phyloP scores from a whole-genome alignment of 768 basidiomycete species.

The Mycena galopus region DNA sequence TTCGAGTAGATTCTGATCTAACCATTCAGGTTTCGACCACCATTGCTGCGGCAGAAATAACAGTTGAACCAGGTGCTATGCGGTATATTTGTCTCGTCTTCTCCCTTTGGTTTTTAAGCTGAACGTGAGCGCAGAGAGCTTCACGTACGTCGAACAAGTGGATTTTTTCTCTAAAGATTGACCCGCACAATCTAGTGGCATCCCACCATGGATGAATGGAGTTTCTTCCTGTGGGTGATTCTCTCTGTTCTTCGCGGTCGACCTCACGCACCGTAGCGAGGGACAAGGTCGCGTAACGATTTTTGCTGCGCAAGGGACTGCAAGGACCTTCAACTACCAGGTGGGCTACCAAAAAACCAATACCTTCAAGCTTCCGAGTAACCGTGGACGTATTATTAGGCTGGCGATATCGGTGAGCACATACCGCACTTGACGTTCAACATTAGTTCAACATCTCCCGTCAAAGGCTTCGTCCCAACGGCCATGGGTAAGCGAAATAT shows the following conservation, averaged over 20 bases:
- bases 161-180: background rate
- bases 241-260: slow-evolving; percentile 7
- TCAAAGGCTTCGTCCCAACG: slow-evolving; percentile 67
- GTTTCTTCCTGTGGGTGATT: slow-evolving; percentile 61
- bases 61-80: slow-evolving; percentile 69
- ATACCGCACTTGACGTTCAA: background rate
- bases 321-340: slow-evolving; percentile 71
- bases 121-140: slow-evolving; percentile 58
- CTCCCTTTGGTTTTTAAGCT: background rate
- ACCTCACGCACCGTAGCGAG: slow-evolving; percentile 51
- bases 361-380: background rate
- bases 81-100: slow-evolving; percentile 46
- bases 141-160: slow-evolving; percentile 54
- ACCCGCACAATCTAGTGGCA: slow-evolving; percentile 66
- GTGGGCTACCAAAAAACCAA: slow-evolving; percentile 40
- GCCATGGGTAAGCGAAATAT: slow-evolving; percentile 58
- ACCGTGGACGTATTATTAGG: slow-evolving; percentile 42
- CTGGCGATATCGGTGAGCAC: slow-evolving; percentile 68
- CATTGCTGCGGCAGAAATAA: slow-evolving; percentile 70
- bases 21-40: slow-evolving; percentile 55
- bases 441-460: background rate
- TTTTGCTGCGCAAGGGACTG: slow-evolving; percentile 66
- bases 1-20: background rate
- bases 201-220: slow-evolving; percentile 77
- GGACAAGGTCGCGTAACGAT: slow-evolving; percentile 68